phyloP scores from a whole-genome alignment of 2,329 filamentous ascomycete genomes.

The Penicillium sp. region DNA sequence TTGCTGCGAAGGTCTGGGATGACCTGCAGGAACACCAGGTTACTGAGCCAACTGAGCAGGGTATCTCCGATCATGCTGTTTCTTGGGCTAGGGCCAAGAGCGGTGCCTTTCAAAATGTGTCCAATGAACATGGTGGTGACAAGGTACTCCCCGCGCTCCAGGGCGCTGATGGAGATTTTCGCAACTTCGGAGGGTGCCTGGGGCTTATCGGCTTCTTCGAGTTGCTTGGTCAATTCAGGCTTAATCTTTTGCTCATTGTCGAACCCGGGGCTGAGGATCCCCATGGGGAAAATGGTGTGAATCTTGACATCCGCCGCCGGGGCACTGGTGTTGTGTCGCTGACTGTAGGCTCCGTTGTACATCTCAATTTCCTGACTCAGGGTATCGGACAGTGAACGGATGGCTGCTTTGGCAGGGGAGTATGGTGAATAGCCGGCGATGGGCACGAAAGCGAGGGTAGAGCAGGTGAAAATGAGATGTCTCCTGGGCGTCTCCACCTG shows the following conservation, averaged over 20 bases:
- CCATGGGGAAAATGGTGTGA: constrained; percentile 78
- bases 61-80: constrained; percentile 55
- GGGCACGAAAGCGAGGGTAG: constrained; percentile 68
- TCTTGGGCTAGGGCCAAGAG: constrained; percentile 51
- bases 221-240: constrained; percentile 69
- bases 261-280: constrained; percentile 72
- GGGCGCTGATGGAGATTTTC: constrained; percentile 60
- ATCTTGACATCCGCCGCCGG: constrained; percentile 67
- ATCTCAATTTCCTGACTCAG: constrained; percentile 78
- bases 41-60: constrained; percentile 52
- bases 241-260: constrained; percentile 74
- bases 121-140: constrained; percentile 73
- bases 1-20: constrained; percentile 56
- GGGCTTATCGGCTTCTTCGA: constrained; percentile 78
- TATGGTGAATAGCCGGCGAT: constrained; percentile 82
- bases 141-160: constrained; percentile 77
- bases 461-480: constrained; percentile 86
- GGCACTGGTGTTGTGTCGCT: constrained; percentile 35
- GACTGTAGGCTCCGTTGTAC: constrained; percentile 65
- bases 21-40: constrained; percentile 54
- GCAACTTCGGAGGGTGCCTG: constrained; percentile 79
- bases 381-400: constrained; percentile 77
- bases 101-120: constrained; percentile 62
- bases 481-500: constrained; percentile 44
- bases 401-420: constrained; percentile 76